Evolutionary conservation across 2,329 filamentous ascomycete species (phyloP).

Genomic region (Penicillium sp.): DNA sequence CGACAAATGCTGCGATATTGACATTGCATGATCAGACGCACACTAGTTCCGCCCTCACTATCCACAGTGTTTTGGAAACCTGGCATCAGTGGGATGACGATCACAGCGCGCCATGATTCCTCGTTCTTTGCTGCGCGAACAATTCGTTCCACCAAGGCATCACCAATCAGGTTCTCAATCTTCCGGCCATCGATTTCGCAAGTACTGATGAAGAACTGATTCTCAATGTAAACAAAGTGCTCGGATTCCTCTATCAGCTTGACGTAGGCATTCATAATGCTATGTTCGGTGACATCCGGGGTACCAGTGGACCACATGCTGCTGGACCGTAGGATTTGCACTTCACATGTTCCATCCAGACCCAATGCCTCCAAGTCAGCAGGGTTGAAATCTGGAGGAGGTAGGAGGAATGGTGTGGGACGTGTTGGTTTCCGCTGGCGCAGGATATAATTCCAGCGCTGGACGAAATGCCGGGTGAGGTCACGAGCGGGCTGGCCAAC

Average conservation of each 20-base stretch:
- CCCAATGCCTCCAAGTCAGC: slow-evolving; percentile 85
- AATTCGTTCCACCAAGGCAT: slow-evolving; percentile 90
- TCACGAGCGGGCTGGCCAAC: slow-evolving; percentile 94
- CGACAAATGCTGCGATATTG: slow-evolving; percentile 96
- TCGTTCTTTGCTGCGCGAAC: slow-evolving; percentile 78
- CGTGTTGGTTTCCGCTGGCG: slow-evolving; percentile 90
- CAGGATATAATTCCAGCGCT: slow-evolving; percentile 96
- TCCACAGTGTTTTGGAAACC: slow-evolving; percentile 97
- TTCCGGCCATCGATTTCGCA: slow-evolving; percentile 83
- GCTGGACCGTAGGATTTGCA: slow-evolving; percentile 91
- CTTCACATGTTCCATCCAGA: slow-evolving; percentile 89
- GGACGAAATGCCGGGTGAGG: slow-evolving; percentile 92
- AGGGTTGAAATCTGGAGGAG: slow-evolving; percentile 85
- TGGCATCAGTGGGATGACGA: slow-evolving; percentile 94
- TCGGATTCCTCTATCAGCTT: slow-evolving; percentile 94
- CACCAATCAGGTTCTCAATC: slow-evolving; percentile 90
- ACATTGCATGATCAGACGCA: slow-evolving; percentile 93
- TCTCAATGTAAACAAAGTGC: slow-evolving; percentile 98
- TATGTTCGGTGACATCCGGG: slow-evolving; percentile 79
- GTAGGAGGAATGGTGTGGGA: slow-evolving; percentile 88
- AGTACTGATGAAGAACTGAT: slow-evolving; percentile 96
- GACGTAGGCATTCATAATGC: slow-evolving; percentile 93
- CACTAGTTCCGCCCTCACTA: slow-evolving; percentile 88
- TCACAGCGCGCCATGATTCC: slow-evolving; percentile 86
- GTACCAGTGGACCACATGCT: slow-evolving; percentile 90